Evolutionary conservation across 371 early-diverging fungal genomes (phyloP), one percentile per base, ranked within the genome.

Genomic region (Mucor piriformis): DNA sequence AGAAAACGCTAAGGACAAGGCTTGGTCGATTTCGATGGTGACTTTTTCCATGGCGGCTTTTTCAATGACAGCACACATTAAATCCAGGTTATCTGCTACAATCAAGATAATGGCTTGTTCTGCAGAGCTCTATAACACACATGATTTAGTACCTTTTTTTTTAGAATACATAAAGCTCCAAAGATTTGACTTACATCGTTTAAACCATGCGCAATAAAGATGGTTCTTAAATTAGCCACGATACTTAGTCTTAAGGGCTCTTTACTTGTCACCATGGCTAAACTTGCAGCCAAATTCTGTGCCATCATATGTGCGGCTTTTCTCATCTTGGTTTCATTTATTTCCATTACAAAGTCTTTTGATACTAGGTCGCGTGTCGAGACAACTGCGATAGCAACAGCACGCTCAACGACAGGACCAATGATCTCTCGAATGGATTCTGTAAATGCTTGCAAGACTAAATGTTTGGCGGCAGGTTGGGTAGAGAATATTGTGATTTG

Each of bases 321-420:
- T 35, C 93, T 79, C 89, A 97, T 87, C 64, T 89, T 88, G 49
- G 91, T 90, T 63, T 96, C 97, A 64, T 95, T 91, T 3, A 90
- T 83, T 70, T 97, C 98, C 66, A 90, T 82, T 0, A 92, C 90
- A 78, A 97, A 97, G 67, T 98, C 99, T 71, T 96, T 96, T 47
- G 88, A 69, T 21, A 97, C 83, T 15, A 97, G 75, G 57, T 97
- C 97, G 1, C 92, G 85, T 1, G 96, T 95, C 5, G 95, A 89
- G 40, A 93, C 88, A 3, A 84, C 85, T 0, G 97, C 96, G 69
- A 97, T 97, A 0, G 90, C 86, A 1, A 97, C 93, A 12, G 96
- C 89, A 33, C 97, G 84, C 52, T 95, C 95, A 2, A 96, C 94
- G 10, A 96, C 93, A 15, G 94, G 92, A 0, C 86, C 84, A 23